A percentile compares a stretch with the other conserved stretches of the same genome.
Conservation (phyloP, 176 grass and related monocot genomes). For the sorghum (Sorghum bicolor) region Sorghum_bicolor_NCBIv3 NC_012870.2:73571001-73571500, state of each 20-base stretch:
- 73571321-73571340: constrained; percentile 43
- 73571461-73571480: constrained; percentile 44
- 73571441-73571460: constrained; percentile 49
- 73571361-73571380: constrained; percentile 1
- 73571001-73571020: constrained; percentile 38
- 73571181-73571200: constrained; percentile 47
- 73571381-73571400: constrained; percentile 19
- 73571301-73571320: not conserved
- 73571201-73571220: constrained; percentile 44
- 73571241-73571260: not conserved
- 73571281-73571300: not conserved
- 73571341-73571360: constrained; percentile 36
- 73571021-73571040: constrained; percentile 65
- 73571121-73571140: constrained; percentile 35
- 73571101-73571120: not conserved
- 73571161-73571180: constrained; percentile 69
- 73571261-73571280: not conserved
- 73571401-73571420: constrained; percentile 30
- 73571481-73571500: constrained; percentile 50
- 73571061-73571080: constrained; percentile 43
- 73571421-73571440: constrained; percentile 37
- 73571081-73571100: constrained; percentile 3
- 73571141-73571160: constrained; percentile 46
- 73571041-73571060: constrained; percentile 57
- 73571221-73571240: constrained; percentile 40